Evolutionary conservation across 192 early-diverging fungal genomes (phyloP).

Genomic region (Funneliformis geosporum): DNA sequence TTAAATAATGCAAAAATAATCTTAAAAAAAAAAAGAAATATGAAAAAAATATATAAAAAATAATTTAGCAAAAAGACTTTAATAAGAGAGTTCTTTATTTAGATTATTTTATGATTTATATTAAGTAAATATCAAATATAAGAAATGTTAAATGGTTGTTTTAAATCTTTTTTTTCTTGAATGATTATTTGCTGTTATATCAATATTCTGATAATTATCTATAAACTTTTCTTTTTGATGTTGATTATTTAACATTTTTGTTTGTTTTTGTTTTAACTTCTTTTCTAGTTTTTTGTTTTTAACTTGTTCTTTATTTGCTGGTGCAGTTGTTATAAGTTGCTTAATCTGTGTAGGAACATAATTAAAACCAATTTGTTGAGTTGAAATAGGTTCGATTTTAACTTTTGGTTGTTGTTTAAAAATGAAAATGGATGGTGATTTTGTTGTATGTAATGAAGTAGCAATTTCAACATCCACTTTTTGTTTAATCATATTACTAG

Average conservation of each 20-base stretch:
- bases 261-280: not conserved
- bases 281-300: not conserved
- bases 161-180: too few relatives aligned
- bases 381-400: not conserved
- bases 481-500: not conserved
- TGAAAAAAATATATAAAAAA: too few relatives aligned
- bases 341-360: constrained; percentile 17
- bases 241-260: not conserved
- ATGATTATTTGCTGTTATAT: not conserved
- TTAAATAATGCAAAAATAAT: too few relatives aligned
- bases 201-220: not conserved
- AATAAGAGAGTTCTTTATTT: too few relatives aligned
- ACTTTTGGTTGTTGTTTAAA: not conserved
- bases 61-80: too few relatives aligned
- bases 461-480: not conserved
- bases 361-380: not conserved
- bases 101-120: too few relatives aligned
- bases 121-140: too few relatives aligned
- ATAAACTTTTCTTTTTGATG: not conserved
- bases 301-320: not conserved
- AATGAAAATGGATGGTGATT: not conserved
- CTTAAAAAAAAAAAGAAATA: too few relatives aligned
- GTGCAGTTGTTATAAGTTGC: constrained; percentile 17
- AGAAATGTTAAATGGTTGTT: too few relatives aligned
- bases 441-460: not conserved